A percentile compares a stretch with the other conserved stretches of the same genome.
Conservation (phyloP, 345 rosid genomes). For the Euphorbia lathyris region DNA sequence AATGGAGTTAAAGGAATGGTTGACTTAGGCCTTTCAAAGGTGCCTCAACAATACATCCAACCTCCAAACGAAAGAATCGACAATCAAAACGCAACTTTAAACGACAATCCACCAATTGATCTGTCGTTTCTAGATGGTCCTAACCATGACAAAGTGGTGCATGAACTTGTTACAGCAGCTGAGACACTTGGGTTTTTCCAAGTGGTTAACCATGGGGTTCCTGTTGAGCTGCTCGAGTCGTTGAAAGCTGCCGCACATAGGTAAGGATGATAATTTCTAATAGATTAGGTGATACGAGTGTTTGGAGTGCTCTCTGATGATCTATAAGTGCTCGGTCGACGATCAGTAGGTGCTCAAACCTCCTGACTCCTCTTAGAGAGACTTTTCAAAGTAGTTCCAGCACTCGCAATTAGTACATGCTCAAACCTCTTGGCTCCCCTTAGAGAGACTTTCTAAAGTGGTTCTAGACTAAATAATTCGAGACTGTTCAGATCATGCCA, state of each 20-base stretch:
- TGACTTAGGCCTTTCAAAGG: conserved; percentile 38
- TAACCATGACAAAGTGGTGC: conserved; percentile 32
- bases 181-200: conserved; percentile 58
- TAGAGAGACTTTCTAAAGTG: too few relatives aligned
- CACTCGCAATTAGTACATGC: too few relatives aligned
- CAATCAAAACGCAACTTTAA: conserved; percentile 16
- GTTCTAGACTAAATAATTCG: too few relatives aligned
- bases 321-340: too few relatives aligned
- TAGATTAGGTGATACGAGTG: too few relatives aligned
- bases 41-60: conserved; percentile 33
- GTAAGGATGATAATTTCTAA: too few relatives aligned
- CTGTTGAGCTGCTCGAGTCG: conserved; percentile 39
- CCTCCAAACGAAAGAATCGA: conserved; percentile 44
- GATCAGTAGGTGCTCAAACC: too few relatives aligned
- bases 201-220: conserved; percentile 56
- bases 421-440: too few relatives aligned
- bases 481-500: too few relatives aligned
- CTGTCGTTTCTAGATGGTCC: conserved; percentile 43
- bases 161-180: conserved; percentile 37
- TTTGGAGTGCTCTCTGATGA: too few relatives aligned
- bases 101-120: conserved; percentile 37
- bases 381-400: too few relatives aligned
- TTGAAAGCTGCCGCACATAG: conserved; percentile 40
- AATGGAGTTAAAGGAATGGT: conserved; percentile 53
- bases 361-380: too few relatives aligned